Conservation (phyloP, 768 basidiomycete genomes). For the Mycena alexandri region DNA sequence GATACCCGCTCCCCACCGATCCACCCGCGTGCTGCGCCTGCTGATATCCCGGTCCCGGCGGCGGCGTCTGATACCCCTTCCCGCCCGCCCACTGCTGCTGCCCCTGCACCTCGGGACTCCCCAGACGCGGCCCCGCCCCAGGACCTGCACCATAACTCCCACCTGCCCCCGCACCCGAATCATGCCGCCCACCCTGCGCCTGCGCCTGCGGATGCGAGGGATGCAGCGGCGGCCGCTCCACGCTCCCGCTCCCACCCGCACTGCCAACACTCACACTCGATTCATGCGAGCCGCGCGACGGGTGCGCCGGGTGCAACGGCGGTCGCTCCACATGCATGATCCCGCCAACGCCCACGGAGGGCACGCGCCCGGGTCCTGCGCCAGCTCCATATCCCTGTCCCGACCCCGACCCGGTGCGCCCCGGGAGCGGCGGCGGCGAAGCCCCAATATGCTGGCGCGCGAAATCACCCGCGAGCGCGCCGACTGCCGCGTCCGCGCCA, state of each 20-base stretch:
- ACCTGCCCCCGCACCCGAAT: background rate
- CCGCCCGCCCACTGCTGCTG: too few species aligned
- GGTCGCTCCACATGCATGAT: slow-evolving; percentile 20
- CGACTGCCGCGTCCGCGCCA: slow-evolving; percentile 17
- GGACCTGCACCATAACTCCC: background rate
- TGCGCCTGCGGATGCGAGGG: too few species aligned
- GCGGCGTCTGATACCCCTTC: slow-evolving; percentile 35
- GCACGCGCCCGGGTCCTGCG: background rate
- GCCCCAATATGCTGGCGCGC: slow-evolving; percentile 23
- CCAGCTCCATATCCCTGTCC: too few species aligned
- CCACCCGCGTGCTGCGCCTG: slow-evolving; percentile 29
- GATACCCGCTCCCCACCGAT: slow-evolving; percentile 1
- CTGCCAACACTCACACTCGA: too few species aligned
- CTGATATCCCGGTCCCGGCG: slow-evolving; percentile 8
- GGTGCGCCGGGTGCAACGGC: slow-evolving; percentile 34
- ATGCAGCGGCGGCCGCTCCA: too few species aligned
- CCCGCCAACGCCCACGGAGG: too few species aligned
- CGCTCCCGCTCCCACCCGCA: slow-evolving; percentile 2
- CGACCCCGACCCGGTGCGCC: background rate
- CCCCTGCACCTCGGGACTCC: slow-evolving; percentile 22
- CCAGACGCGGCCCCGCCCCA: slow-evolving; percentile 1
- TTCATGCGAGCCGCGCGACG: slow-evolving; percentile 21
- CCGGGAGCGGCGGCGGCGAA: slow-evolving; percentile 23
- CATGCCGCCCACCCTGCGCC: too few species aligned
- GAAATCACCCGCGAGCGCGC: slow-evolving; percentile 27